Evolutionary conservation across 345 rosid species (phyloP), one percentile per base, ranked within the genome.

Genomic region (Brassica nigra): DNA sequence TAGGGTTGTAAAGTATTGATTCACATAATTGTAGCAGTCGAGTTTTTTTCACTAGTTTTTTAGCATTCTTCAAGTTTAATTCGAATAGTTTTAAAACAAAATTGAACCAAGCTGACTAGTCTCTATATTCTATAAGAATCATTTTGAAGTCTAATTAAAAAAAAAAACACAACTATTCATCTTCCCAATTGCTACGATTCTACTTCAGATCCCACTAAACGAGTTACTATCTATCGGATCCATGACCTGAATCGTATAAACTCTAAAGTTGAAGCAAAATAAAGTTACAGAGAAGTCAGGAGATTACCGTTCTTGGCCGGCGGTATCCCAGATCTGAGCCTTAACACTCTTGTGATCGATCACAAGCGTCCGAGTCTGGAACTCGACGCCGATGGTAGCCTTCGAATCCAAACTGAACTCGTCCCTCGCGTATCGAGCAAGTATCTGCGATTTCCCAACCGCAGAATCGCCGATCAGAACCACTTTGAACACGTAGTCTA

Each of bases 321-420:
- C 98, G 76, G 98, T 94, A 80, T 94, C 98, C 98, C 98, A 94
- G 97, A 94, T 92, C 95, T 94, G 98, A 64, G 97, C 98, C 86
- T 94, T 92, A 18, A 94, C 91, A 71, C 91, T 90, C 87, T 94
- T 92, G 27, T 92, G 97, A 3, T 90, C 86, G 29, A 92, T 92
- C 23, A 88, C 88, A 57, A 92, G 79, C n/a, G 91, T 89, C 54
- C 91, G 87, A 47, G 98, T 94, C 85, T 94, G 98, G 83, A 94
- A 94, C 89, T 94, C 98, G 2, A 92, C 98, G 8, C 98, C 97
- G 73, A 92, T 94, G 18, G 98, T 94, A 18, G 97, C 92, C 76
- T 94, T 94, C 1, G 97, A 94, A 84, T 94, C 94, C 76, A 87
- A 85, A 62, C 92, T 93, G 78, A 94, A 94, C 75, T 94, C 97